A percentile compares a stretch with the other conserved stretches of the same genome.
Evolutionary conservation across 164 flowering plant species (phyloP).

Genomic region (Nymphaea thermarum): DNA sequence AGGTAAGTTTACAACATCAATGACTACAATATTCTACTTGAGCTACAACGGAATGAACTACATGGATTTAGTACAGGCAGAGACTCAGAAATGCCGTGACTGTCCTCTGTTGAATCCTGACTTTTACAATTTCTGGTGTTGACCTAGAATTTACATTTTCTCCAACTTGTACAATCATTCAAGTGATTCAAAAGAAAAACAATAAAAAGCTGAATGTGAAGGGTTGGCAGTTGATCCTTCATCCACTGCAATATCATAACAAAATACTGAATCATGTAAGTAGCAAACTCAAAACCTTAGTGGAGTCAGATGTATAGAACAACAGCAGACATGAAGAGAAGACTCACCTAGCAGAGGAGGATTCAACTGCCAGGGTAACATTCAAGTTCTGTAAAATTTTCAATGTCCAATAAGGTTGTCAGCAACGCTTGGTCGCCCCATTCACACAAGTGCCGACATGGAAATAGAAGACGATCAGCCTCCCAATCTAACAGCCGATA

Average conservation of each 20-base stretch:
- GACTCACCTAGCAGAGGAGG: neutral
- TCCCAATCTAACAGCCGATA: neutral
- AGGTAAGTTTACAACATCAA: neutral
- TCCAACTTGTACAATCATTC: neutral
- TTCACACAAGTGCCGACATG: neutral
- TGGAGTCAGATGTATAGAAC: neutral
- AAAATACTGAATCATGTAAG: neutral
- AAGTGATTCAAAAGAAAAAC: neutral
- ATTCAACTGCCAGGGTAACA: neutral
- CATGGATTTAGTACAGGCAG: neutral
- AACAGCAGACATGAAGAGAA: neutral
- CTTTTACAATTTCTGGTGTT: neutral
- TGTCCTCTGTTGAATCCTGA: no score
- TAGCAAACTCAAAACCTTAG: neutral
- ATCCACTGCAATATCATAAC: neutral
- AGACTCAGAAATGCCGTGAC: no score
- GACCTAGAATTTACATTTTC: neutral
- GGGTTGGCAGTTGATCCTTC: neutral
- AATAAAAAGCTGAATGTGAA: neutral
- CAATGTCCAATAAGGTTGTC: neutral
- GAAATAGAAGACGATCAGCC: neutral
- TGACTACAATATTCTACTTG: neutral
- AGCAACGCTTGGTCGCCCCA: neutral
- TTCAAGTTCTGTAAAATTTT: constrained; percentile 1
- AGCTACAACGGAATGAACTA: neutral